These are phyloP conservation scores for Strobilomyces dryophilus DNA, from an alignment of 768 basidiomycete species.

Conservation along the genomic window DNA sequence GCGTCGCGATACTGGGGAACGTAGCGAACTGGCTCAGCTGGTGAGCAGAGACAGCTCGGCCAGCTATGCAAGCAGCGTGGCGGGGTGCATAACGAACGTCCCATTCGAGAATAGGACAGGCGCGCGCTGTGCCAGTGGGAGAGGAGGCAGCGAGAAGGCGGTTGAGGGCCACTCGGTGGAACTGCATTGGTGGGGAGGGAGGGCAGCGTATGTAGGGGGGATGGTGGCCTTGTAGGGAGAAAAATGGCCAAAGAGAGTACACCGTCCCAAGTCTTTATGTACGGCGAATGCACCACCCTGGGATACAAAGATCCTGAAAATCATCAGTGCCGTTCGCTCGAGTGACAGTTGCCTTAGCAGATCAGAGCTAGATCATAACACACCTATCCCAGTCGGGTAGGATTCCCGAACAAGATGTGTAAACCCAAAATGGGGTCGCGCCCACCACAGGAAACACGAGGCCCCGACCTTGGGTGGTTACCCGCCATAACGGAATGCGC, in stretches of 20 bases:
- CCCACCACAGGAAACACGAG: conserved; percentile 4
- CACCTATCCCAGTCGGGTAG: neutral
- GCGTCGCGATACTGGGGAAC: conserved; percentile 33
- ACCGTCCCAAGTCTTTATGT: conserved; percentile 14
- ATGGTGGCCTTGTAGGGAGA: neutral
- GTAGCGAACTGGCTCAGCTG: conserved; percentile 43
- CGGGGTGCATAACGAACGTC: conserved; percentile 45
- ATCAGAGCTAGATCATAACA: neutral
- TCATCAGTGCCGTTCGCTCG: conserved; percentile 7
- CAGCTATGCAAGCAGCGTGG: conserved; percentile 16
- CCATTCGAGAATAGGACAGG: conserved; percentile 38
- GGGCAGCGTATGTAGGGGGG: neutral
- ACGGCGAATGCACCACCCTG: neutral
- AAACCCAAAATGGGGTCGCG: conserved; percentile 7
- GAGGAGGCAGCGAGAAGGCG: conserved; percentile 12
- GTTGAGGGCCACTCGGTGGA: conserved; percentile 14
- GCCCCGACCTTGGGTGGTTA: no score
- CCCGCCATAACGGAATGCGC: neutral
- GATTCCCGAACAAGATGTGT: neutral
- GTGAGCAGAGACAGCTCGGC: conserved; percentile 1
- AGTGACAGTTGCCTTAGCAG: conserved; percentile 14
- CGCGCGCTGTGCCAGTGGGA: conserved; percentile 8
- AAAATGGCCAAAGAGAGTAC: neutral
- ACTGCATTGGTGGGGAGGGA: conserved; percentile 10
- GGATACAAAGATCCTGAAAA: neutral